Evolutionary conservation across 2,329 filamentous ascomycete genomes (phyloP), one percentile per base, ranked within the genome.

Genomic region (Pseudogymnoascus sp.): DNA sequence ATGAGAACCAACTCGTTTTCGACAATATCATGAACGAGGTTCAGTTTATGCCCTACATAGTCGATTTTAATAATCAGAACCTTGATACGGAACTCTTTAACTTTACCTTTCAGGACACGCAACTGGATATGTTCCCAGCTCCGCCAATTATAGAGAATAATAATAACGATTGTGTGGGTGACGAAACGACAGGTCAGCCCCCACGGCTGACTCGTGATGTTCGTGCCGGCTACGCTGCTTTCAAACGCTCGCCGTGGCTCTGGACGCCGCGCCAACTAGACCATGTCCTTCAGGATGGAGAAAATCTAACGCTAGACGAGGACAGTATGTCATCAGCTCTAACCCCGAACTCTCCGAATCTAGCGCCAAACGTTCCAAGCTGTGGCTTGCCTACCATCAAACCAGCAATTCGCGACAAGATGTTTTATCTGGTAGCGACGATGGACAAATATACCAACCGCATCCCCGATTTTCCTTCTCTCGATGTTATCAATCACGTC

Each of bases 181-280:
- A 43, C 20, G 39, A 25, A 43, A 14, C 12, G 12, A 3, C 39
- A 43, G 39, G 39, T 25, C 39, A 12, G 22, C 8, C 39, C 20
- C 41, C 20, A 2, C n/a, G 54, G 34, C 16, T 11, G 6, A 22
- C 34, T 9, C 62, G 59, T 54, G 61, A 62, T 28, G 58, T 60
- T 4, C 62, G 60, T 12, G 62, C 60, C 47, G 57, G 65, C 16
- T 59, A 64, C 61, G 65, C 65, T 39, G 65, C 65, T 14, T 67
- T 67, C 38, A 62, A 64, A 57, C 57, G 62, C 43, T 67, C 65
- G 25, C 65, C 64, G 16, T 67, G 64, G 64, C 62, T 66, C 7
- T 67, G 60, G 58, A 67, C 30, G 39, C 65, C 65, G 25, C 62
- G 60, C 6, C 54, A 58, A 28, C 60, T 58, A 11, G 65, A 67